These are phyloP conservation scores for Microsporum canis DNA, from an alignment of 2,329 filamentous ascomycete genomes.

Conservation along the genomic window DNA sequence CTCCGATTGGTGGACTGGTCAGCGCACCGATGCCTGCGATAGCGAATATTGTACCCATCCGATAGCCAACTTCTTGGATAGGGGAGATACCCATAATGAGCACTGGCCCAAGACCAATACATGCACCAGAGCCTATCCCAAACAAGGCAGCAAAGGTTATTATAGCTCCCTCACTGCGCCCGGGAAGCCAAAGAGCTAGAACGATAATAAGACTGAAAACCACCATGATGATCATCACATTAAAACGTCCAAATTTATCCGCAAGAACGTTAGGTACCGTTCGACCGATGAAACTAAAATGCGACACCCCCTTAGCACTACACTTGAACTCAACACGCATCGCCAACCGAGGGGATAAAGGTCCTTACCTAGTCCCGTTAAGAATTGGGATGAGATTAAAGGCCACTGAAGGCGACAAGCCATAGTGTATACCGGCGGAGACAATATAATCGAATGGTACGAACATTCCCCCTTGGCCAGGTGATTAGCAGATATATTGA, in stretches of 20 bases:
- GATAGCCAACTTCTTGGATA: no score
- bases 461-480: not conserved
- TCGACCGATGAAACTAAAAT: not conserved
- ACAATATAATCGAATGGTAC: slow-evolving; percentile 15
- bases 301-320: no score
- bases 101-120: no score
- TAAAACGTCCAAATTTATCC: not conserved
- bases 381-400: slow-evolving; percentile 20
- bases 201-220: not conserved
- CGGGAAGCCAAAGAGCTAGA: not conserved
- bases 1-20: no score
- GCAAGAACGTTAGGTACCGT: not conserved
- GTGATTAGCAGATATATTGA: no score
- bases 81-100: no score
- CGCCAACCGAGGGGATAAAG: not conserved
- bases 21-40: no score
- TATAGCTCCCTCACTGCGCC: no score
- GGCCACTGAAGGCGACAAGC: slow-evolving; percentile 16
- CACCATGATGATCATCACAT: not conserved
- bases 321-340: not conserved
- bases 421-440: slow-evolving; percentile 13
- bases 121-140: no score
- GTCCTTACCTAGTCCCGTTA: slow-evolving; percentile 15
- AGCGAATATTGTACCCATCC: no score
- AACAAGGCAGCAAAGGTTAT: no score